Evolutionary conservation across 1,284 basidiomycete genomes (phyloP), one percentile per base, ranked within the genome.

Genomic region (Taiwanofungus camphoratus): DNA sequence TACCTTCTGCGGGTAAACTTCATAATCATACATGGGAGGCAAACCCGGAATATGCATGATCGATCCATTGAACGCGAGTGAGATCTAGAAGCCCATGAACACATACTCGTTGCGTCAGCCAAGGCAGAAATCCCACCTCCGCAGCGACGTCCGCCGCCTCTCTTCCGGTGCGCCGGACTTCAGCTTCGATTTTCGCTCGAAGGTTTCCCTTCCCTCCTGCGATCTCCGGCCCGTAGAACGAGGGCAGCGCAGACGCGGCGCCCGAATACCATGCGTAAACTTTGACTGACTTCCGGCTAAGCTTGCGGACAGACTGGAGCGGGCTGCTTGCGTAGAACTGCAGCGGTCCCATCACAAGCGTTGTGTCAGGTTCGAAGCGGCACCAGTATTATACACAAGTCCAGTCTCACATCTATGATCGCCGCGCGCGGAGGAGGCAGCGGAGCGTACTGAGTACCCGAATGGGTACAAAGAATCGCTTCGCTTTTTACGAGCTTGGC

Each of bases 1-100:
- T 29, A 49, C 44, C 33, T 24, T 26, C 23, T 51, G 46, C 3
- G 50, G 46, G 23, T 6, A 39, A 7, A 22, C n/a, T 29, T 51
- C 47, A 30, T 51, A 44, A 24, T 44, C 41, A 31, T 49, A 46
- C 36, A 49, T 44, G 16, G 38, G 41, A 1, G 50, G 50, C 29
- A 51, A 18, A 11, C 50, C 50, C 16, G 47, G 47, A 4, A 39
- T 24, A 4, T 24, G 18, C 4, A 49, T 29, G 12, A 49, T 22
- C 5, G 44, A 27, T 16, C 44, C 44, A 6, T 31, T 26, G 27
- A 27, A 19, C 4, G 16, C 15, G 2, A 22, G 21, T 5, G 32
- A 31, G 13, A 42, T 22, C 40, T 49, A 20, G 23, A 13, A 18
- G 19, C 7, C 5, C 24, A 37, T 34, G 1, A 16, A 7, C 2